Percentiles rank a stretch among this genome's conserved stretches.
Conservation (phyloP, 495 filamentous ascomycete species). For the Podospora anserina region DNA sequence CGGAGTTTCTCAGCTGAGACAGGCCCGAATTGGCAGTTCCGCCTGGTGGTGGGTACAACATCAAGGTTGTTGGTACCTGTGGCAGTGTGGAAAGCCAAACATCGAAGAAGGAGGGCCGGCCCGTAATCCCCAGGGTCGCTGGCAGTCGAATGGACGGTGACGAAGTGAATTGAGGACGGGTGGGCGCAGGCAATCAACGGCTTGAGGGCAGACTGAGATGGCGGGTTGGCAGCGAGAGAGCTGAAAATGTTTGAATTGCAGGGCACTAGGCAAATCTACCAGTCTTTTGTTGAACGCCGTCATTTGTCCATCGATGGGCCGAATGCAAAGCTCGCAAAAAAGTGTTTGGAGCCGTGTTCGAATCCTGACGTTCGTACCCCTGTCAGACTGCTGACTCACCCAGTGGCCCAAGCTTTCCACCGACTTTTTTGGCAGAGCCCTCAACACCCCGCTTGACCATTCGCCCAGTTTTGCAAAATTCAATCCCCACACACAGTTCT, state of each 20-base stretch:
- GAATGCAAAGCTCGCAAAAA: neutral
- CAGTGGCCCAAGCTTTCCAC: constrained; percentile 16
- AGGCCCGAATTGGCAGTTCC: neutral
- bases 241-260: neutral
- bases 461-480: constrained; percentile 18
- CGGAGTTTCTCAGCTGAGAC: neutral
- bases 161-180: neutral
- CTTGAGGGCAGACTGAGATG: neutral
- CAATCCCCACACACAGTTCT: constrained; percentile 12
- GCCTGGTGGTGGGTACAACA: neutral
- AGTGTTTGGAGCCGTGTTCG: constrained; percentile 14
- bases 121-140: neutral
- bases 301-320: neutral
- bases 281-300: neutral
- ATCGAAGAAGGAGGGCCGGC: neutral
- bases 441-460: constrained; percentile 32
- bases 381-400: constrained; percentile 22
- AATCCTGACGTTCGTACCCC: constrained; percentile 15
- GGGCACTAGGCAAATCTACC: neutral
- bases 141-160: neutral
- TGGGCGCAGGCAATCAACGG: neutral
- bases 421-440: constrained; percentile 13
- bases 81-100: neutral
- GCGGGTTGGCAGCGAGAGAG: neutral
- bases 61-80: neutral